These are phyloP conservation scores for Fusarium solani-melongenae DNA, from an alignment of 2,329 filamentous ascomycete species.

Conservation along the genomic window DNA sequence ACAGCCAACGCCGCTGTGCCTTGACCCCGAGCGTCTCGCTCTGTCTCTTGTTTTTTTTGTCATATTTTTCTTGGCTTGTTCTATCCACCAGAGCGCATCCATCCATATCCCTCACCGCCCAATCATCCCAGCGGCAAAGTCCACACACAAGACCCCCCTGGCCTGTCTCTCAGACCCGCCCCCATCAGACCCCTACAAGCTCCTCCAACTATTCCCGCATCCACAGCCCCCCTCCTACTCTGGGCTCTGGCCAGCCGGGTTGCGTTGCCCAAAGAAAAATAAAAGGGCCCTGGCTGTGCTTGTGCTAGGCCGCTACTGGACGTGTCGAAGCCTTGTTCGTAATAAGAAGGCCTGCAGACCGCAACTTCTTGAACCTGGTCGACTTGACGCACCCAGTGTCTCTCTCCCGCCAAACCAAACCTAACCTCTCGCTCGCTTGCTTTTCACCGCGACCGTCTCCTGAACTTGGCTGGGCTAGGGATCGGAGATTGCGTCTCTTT, in stretches of 20 bases:
- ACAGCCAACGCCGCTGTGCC: slow-evolving; percentile 26
- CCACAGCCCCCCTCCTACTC: background rate
- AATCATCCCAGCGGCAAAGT: slow-evolving; percentile 30
- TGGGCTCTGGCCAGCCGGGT: background rate
- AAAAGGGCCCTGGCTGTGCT: slow-evolving; percentile 24
- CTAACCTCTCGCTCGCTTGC: slow-evolving; percentile 31
- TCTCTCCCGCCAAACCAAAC: slow-evolving; percentile 27
- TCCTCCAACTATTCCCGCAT: slow-evolving; percentile 27
- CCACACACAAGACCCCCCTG: slow-evolving; percentile 7
- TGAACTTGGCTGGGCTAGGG: slow-evolving; percentile 38
- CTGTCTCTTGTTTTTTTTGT: background rate
- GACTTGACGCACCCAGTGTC: slow-evolving; percentile 6
- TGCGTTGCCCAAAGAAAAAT: background rate
- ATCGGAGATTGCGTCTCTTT: slow-evolving; percentile 35
- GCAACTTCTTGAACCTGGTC: slow-evolving; percentile 37
- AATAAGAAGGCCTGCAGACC: slow-evolving; percentile 40
- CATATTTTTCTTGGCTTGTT: background rate
- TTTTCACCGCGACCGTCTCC: slow-evolving; percentile 8
- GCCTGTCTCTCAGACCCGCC: background rate
- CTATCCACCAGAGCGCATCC: slow-evolving; percentile 4
- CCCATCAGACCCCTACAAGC: background rate
- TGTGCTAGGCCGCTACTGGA: background rate
- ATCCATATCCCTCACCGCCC: slow-evolving; percentile 41
- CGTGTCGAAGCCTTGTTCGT: slow-evolving; percentile 1
- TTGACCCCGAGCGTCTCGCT: slow-evolving; percentile 9